Base-by-base conservation (phyloP, 2,329 filamentous ascomycete genomes). In the Pestalotiopsis sp. region DNA sequence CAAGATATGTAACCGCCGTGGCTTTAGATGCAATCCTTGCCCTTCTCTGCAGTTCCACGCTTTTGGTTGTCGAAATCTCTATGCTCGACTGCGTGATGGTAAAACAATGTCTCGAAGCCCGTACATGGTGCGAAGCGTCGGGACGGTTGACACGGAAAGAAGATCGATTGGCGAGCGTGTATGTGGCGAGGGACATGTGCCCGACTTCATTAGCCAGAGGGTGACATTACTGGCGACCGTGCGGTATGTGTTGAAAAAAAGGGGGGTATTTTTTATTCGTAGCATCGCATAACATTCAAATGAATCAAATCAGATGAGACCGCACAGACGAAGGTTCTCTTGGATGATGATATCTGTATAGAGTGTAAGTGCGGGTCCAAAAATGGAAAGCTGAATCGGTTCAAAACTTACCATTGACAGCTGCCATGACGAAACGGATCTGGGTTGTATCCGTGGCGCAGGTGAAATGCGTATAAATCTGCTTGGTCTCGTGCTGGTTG, bases 401-500 rank as follows among this genome's bases (percentile, higher is more conserved):
- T 80, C 13, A 20, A 14, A n/a, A 39, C 91, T 77, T 87, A 97
- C 94, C 94, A 84, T 99, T 99, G 78, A 99, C 96, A 74, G 96
- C 96, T 70, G 95, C 94, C 96, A 99, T 99, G 83, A 99, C 96
- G 86, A 99, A 98, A 78, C 96, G 91, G 76, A 99, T 99, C 82
- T 99, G 96, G 77, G 96, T 98, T 39, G 96, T 99, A 79, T 99
- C 96, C 62, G 96, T 99, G 70, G 96, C 96, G 80, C 96, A 98
- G 64, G 96, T 99, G 84, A 99, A 99, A 83, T 98, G 96, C 68
- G 96, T 99, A 87, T 99, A 99, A 81, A 99, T 98, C 82, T 99
- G 96, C 87, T 99, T 99, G 66, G 94, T 97, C 85, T 98, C 96
- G 80, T 98, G 95, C 83, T 98, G 96, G 85, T 99, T 99, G 79